phyloP scores from a whole-genome alignment of 1,284 basidiomycete genomes.

The Malassezia globosa region DNA sequence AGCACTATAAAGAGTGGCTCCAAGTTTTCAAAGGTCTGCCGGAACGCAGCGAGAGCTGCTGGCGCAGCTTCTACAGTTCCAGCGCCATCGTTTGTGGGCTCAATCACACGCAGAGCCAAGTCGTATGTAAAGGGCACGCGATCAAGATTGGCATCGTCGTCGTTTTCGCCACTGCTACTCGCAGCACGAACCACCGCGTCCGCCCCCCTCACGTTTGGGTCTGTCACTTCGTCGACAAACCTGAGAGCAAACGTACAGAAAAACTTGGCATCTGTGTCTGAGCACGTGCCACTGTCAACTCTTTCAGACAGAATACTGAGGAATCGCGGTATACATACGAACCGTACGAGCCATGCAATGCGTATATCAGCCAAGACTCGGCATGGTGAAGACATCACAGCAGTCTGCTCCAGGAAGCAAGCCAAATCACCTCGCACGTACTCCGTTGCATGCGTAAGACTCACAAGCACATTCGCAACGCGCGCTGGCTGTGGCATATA shows the following conservation, averaged over 20 bases:
- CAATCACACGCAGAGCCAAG: no score
- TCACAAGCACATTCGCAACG: background rate
- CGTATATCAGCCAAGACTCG: background rate
- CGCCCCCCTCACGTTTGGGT: no score
- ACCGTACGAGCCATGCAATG: slow-evolving; percentile 5
- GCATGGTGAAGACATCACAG: no score
- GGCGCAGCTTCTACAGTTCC: no score
- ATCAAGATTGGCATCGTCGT: no score
- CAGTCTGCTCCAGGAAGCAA: no score
- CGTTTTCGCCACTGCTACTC: no score
- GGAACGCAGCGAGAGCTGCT: no score
- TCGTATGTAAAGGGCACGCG: no score
- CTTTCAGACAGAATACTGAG: background rate
- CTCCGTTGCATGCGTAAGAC: background rate
- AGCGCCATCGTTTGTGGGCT: no score
- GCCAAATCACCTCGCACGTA: background rate
- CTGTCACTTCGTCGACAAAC: background rate
- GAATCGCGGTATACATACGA: slow-evolving; percentile 5
- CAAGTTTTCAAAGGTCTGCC: no score
- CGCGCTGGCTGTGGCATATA: background rate
- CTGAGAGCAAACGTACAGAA: background rate
- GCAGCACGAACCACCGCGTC: no score
- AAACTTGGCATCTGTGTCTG: background rate
- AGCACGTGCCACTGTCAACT: background rate
- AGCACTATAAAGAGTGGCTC: slow-evolving; percentile 8